These are phyloP conservation scores for Zelonia costaricensis DNA, from an alignment of 208 protist species.

Conservation along the genomic window DNA sequence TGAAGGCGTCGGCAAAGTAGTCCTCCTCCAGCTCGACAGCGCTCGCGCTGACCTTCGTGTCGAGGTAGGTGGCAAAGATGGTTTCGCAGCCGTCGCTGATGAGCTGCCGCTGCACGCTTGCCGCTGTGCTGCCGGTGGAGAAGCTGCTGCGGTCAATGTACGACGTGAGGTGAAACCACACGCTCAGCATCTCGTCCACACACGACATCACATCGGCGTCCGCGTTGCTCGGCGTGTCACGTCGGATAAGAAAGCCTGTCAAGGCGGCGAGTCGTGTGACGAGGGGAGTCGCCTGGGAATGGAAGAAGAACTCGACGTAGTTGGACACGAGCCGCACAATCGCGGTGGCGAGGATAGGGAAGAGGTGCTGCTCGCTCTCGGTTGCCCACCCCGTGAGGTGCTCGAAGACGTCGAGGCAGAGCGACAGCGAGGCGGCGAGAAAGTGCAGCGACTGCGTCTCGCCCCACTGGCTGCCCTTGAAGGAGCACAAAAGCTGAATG, in stretches of 20 bases:
- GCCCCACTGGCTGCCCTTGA: constrained; percentile 35
- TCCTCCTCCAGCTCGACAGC: constrained; percentile 52
- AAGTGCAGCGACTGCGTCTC: constrained; percentile 26
- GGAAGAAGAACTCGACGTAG: constrained; percentile 36
- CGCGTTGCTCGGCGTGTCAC: constrained; percentile 37
- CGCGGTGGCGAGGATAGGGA: constrained; percentile 36
- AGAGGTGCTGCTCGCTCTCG: constrained; percentile 26
- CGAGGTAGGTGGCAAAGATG: constrained; percentile 38
- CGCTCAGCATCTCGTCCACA: constrained; percentile 67
- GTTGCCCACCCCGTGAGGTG: constrained; percentile 13
- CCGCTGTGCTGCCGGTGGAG: constrained; percentile 1
- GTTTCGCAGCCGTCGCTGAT: constrained; percentile 27
- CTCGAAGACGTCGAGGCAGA: constrained; percentile 42
- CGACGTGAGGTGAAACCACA: constrained; percentile 42
- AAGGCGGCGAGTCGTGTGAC: constrained; percentile 24
- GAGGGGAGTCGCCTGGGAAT: constrained; percentile 15
- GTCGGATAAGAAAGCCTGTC: constrained; percentile 38
- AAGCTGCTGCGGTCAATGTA: constrained; percentile 40
- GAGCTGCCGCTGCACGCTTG: constrained; percentile 3
- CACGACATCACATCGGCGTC: constrained; percentile 67
- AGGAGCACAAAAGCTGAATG: constrained; percentile 40
- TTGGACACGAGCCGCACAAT: constrained; percentile 46
- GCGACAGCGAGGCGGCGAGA: constrained; percentile 21
- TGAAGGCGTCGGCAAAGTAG: constrained; percentile 60
- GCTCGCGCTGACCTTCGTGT: constrained; percentile 19